Conservation (phyloP, 352 stramenopile genomes). For the Globisporangium mamillatum region DNA sequence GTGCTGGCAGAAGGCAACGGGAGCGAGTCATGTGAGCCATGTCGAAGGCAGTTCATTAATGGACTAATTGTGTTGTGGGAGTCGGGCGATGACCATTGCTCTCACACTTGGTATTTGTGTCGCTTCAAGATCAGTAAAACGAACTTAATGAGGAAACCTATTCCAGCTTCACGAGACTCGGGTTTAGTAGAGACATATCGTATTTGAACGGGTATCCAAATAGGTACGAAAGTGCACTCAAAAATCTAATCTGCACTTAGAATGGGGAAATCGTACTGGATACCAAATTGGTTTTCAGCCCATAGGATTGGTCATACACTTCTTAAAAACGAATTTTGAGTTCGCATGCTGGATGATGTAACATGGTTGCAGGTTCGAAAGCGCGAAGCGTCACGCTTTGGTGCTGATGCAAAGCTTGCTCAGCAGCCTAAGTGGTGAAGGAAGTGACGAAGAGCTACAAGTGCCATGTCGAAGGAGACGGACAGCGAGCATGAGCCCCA, state of each 20-base stretch:
- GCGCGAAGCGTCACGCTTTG: too few relatives aligned
- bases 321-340: too few relatives aligned
- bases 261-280: too few relatives aligned
- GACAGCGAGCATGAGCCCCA: slow-evolving; percentile 79
- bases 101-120: background rate
- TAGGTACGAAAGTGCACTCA: too few relatives aligned
- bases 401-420: background rate
- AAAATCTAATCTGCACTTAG: too few relatives aligned
- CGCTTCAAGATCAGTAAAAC: background rate
- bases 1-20: background rate
- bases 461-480: slow-evolving; percentile 76
- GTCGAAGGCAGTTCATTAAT: background rate
- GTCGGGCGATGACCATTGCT: background rate
- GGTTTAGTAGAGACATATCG: too few relatives aligned
- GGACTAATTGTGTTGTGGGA: background rate
- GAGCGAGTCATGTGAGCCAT: background rate
- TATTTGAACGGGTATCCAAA: too few relatives aligned
- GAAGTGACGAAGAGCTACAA: background rate
- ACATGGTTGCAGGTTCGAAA: too few relatives aligned
- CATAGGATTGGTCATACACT: too few relatives aligned
- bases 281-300: too few relatives aligned
- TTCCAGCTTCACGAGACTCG: too few relatives aligned
- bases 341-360: too few relatives aligned
- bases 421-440: background rate
- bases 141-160: background rate